These are phyloP conservation scores for Ustanciosporium gigantosporum DNA, from an alignment of 1,284 basidiomycete species.

Conservation along the genomic window DNA sequence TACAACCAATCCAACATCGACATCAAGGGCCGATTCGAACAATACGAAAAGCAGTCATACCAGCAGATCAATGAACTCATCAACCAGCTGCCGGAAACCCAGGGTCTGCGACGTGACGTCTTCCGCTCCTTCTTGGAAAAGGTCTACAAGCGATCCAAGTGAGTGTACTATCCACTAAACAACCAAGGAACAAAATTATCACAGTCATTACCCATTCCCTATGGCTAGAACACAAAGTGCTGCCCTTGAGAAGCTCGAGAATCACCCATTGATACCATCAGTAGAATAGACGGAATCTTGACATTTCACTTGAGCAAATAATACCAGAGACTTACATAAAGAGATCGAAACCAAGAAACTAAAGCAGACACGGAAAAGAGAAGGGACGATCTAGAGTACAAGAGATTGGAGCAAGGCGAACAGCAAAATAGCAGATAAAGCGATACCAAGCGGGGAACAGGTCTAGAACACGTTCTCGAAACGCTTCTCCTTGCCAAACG, in stretches of 20 bases:
- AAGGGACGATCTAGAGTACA: background rate
- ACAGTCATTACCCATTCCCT: no score
- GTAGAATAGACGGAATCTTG: no score
- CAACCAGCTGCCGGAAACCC: slow-evolving; percentile 48
- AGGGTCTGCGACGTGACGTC: slow-evolving; percentile 73
- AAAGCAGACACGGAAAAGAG: no score
- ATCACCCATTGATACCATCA: no score
- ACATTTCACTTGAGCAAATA: background rate
- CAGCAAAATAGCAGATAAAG: background rate
- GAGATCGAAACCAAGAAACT: background rate
- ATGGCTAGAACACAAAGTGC: no score
- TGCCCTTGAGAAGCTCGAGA: no score
- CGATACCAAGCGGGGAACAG: background rate
- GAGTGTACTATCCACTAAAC: slow-evolving; percentile 2
- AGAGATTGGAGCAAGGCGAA: background rate
- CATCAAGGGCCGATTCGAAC: slow-evolving; percentile 67
- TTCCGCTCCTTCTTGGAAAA: slow-evolving; percentile 84
- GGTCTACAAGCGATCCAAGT: slow-evolving; percentile 74
- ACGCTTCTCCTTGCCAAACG: slow-evolving; percentile 33
- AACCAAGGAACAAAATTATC: background rate
- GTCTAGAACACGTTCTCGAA: background rate
- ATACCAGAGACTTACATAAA: background rate
- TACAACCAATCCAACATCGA: slow-evolving; percentile 76
- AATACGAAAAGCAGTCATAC: slow-evolving; percentile 80
- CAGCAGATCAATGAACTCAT: slow-evolving; percentile 61